Evolutionary conservation across 805 yeast genomes (phyloP).

Genomic region (Metschnikowia baotianmanensis): DNA sequence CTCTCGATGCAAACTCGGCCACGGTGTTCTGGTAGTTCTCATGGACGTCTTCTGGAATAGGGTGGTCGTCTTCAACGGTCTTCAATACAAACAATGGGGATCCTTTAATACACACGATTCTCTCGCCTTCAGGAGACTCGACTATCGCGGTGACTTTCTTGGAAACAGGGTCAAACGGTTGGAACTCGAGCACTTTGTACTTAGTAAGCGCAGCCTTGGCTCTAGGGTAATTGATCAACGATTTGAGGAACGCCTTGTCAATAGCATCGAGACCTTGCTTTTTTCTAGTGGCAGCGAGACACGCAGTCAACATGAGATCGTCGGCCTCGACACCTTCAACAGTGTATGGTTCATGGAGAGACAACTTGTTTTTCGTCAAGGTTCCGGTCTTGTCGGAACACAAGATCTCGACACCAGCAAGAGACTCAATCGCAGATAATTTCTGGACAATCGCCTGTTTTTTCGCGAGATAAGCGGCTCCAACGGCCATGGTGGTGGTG

Average conservation of each 20-base stretch:
- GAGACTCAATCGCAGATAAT: constrained; percentile 92
- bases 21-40: constrained; percentile 96
- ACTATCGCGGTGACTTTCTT: constrained; percentile 94
- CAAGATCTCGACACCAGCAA: constrained; percentile 96
- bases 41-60: constrained; percentile 89
- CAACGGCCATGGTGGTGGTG: constrained; percentile 99
- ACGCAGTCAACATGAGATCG: constrained; percentile 95
- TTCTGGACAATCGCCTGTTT: constrained; percentile 97
- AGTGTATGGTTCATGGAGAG: constrained; percentile 95
- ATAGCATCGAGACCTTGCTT: constrained; percentile 97
- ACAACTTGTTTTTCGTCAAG: constrained; percentile 93
- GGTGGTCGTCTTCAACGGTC: constrained; percentile 97
- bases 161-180: constrained; percentile 97
- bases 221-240: constrained; percentile 83
- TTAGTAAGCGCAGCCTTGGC: constrained; percentile 90
- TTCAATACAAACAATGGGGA: constrained; percentile 95
- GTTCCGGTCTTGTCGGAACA: constrained; percentile 99
- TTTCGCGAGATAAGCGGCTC: constrained; percentile 98
- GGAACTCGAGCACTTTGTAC: constrained; percentile 93
- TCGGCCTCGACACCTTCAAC: constrained; percentile 96
- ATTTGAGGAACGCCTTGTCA: constrained; percentile 93
- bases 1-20: constrained; percentile 96
- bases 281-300: constrained; percentile 97
- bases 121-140: constrained; percentile 94
- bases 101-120: constrained; percentile 95